Evolutionary conservation across 768 basidiomycete species (phyloP).

Genomic region (Agrocybe pediades): DNA sequence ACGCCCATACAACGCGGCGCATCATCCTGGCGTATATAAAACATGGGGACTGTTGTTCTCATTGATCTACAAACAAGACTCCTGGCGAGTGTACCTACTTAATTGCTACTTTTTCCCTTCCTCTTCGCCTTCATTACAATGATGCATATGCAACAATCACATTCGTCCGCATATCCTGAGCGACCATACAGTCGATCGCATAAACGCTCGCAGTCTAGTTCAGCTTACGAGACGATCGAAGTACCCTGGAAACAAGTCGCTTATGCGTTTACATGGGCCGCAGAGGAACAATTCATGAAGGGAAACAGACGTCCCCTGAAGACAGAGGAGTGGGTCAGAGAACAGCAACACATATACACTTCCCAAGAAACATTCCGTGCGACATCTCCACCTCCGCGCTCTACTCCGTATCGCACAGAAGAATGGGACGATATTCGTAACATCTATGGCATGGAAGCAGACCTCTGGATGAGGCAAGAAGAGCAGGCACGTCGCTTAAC

Average conservation of each 20-base stretch:
- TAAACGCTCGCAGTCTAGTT: slow-evolving; percentile 9
- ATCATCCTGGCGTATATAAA: slow-evolving; percentile 12
- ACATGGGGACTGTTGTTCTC: too few relatives aligned
- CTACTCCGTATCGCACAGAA: slow-evolving; percentile 30
- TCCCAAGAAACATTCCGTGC: slow-evolving; percentile 1
- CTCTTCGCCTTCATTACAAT: background rate
- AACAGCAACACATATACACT: slow-evolving; percentile 50
- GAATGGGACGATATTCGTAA: slow-evolving; percentile 57
- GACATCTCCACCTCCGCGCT: slow-evolving; percentile 6
- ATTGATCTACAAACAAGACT: slow-evolving; percentile 10
- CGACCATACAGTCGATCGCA: slow-evolving; percentile 3
- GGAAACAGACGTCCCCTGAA: slow-evolving; percentile 46
- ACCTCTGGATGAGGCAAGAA: slow-evolving; percentile 54
- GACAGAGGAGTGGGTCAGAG: slow-evolving; percentile 66
- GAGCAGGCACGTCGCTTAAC: slow-evolving; percentile 45
- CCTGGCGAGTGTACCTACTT: slow-evolving; percentile 18
- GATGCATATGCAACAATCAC: slow-evolving; percentile 4
- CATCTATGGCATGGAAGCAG: slow-evolving; percentile 50
- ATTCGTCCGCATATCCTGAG: background rate
- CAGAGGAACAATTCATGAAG: slow-evolving; percentile 51
- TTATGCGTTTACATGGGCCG: slow-evolving; percentile 49
- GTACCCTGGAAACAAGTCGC: slow-evolving; percentile 39
- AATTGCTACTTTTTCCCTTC: background rate
- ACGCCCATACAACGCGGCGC: slow-evolving; percentile 28
- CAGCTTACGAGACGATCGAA: slow-evolving; percentile 11